Conservation (phyloP, 2,329 filamentous ascomycete species). For the Ceratocystis huliohia region DNA sequence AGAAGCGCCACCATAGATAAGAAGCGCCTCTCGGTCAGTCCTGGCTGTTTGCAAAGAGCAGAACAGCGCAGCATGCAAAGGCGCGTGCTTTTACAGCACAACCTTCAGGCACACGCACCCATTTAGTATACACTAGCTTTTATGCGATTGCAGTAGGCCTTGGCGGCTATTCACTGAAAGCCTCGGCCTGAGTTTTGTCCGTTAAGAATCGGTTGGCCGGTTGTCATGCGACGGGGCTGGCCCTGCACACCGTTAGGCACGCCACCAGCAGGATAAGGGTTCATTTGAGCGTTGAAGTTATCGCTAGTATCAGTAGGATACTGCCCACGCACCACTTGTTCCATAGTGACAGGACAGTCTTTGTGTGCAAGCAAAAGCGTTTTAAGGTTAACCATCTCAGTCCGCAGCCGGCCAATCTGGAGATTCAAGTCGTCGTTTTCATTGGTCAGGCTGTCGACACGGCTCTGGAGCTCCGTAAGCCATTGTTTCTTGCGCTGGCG, state of each 20-base stretch:
- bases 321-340: conserved; percentile 40
- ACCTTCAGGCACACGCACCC: neutral
- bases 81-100: no score
- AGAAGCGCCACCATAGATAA: neutral
- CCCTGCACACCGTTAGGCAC: conserved; percentile 6
- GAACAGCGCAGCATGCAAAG: neutral
- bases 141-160: neutral
- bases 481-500: conserved; percentile 98
- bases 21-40: neutral
- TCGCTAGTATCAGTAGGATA: conserved; percentile 46
- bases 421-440: conserved; percentile 82
- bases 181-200: conserved; percentile 14
- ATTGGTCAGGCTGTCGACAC: conserved; percentile 82
- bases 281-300: conserved; percentile 43
- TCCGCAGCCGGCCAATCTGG: conserved; percentile 71
- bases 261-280: conserved; percentile 34
- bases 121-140: neutral
- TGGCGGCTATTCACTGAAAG: conserved; percentile 2
- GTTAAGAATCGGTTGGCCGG: conserved; percentile 17
- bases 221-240: conserved; percentile 17
- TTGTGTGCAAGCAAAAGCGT: conserved; percentile 88
- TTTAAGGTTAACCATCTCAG: conserved; percentile 92
- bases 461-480: conserved; percentile 85
- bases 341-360: conserved; percentile 84
- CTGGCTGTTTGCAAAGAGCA: neutral